Base-by-base conservation (phyloP, 2,329 filamentous ascomycete genomes). In the Phaeomoniella chlamydospora region DNA sequence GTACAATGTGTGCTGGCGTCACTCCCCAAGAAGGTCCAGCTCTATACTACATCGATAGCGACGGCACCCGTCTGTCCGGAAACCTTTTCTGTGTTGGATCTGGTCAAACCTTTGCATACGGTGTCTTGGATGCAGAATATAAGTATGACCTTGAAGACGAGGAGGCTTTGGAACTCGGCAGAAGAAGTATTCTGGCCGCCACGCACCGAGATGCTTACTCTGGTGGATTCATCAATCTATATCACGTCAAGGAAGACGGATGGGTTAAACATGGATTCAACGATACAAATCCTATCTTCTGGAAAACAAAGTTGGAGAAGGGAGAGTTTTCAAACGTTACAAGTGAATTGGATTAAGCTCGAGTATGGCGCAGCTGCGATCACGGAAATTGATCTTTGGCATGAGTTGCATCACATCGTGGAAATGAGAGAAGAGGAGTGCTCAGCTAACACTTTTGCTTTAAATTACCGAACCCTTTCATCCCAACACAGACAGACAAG, bases 191-290 rank as follows among this genome's bases (percentile, higher is more conserved):
- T 55, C 65, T 98, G 46, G 90, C 90, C 26, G 90, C 90, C 37
- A 96, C 88, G 41, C 90, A 98, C 65, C 74, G 90, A 56, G 90
- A 98, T 59, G 90, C 90, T n/a, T 98, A 82, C 72, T 96, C 90
- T 15, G 90, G 90, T 68, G 90, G 90, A 47, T 96, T 76, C 67
- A 94, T 98, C 72, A 98, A 98, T 67, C 58, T 96, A 55, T 98
- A 98, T 65, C 90, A 98, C 55, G 87, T 98, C 57, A 94, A 94
- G 77, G 88, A 98, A 68, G 80, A 86, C 45, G 90, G 90, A 50
- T 98, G 90, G 90, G 87, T 93, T 53, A 94, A 93, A 74, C 88
- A 96, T 56, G 90, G 90, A 43, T 98, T 98, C 72, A 86, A 70
- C 48, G 90, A 98, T 62, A 96, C 88, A 49, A 94, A 96, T 69